phyloP scores from a whole-genome alignment of 192 early-diverging fungal species.

The Coemansia sp. region DNA sequence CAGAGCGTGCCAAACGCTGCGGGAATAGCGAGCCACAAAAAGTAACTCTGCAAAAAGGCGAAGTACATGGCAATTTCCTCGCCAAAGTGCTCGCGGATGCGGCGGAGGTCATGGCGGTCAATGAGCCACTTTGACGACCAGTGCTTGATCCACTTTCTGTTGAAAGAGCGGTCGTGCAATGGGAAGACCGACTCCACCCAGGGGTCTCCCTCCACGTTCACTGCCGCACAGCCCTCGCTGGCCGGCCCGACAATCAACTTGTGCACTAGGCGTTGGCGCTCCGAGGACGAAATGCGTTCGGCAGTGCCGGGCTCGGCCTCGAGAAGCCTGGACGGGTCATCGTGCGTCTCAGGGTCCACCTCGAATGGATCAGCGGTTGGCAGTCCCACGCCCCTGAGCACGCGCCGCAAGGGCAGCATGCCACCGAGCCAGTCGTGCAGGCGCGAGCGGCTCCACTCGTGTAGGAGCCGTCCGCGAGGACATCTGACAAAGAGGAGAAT shows the following conservation, averaged over 20 bases:
- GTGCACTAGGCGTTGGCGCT: conserved; percentile 45
- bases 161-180: conserved; percentile 80
- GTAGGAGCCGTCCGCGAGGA: conserved; percentile 58
- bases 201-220: conserved; percentile 62
- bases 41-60: conserved; percentile 91
- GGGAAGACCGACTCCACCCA: conserved; percentile 70
- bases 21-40: conserved; percentile 72
- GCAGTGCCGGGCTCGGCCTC: conserved; percentile 13
- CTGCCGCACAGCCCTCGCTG: conserved; percentile 36
- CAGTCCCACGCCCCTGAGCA: conserved; percentile 17
- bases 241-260: conserved; percentile 39
- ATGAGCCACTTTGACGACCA: conserved; percentile 86
- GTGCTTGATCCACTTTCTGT: conserved; percentile 78
- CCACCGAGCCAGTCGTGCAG: conserved; percentile 76
- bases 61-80: conserved; percentile 95
- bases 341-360: conserved; percentile 39
- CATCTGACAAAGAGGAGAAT: conserved; percentile 72
- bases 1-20: conserved; percentile 66
- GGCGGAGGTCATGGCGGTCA: conserved; percentile 67
- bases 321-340: conserved; percentile 42
- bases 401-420: conserved; percentile 54
- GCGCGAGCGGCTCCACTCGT: conserved; percentile 56
- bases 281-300: conserved; percentile 25
- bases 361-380: conserved; percentile 29
- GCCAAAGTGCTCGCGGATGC: conserved; percentile 82